phyloP scores from a whole-genome alignment of 768 basidiomycete species.

The Phaeotremella skinneri region DNA sequence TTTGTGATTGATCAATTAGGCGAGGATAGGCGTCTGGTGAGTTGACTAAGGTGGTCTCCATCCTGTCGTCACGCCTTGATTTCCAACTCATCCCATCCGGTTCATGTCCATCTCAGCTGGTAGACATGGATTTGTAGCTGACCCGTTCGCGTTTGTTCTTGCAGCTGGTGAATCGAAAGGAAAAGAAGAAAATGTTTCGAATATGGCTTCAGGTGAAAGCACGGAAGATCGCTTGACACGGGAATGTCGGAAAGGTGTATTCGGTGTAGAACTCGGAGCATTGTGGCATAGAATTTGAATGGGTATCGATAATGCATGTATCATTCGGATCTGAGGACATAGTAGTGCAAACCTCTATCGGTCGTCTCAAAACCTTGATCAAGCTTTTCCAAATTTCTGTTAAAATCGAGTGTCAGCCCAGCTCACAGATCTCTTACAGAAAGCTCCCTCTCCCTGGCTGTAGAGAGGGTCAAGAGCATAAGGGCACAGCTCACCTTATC shows the following conservation, averaged over 20 bases:
- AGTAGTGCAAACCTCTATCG: too few species aligned
- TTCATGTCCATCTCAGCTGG: neutral
- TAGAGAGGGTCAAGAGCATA: too few species aligned
- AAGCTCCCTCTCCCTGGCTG: too few species aligned
- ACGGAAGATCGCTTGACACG: conserved; percentile 29
- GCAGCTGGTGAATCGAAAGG: conserved; percentile 81
- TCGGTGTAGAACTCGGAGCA: too few species aligned
- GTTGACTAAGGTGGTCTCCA: too few species aligned
- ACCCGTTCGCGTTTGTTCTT: neutral
- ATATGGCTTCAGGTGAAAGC: conserved; percentile 53
- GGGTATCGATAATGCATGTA: conserved; percentile 2
- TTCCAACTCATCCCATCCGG: neutral
- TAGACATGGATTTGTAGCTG: neutral
- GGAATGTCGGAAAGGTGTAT: neutral
- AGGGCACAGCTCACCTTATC: conserved; percentile 30
- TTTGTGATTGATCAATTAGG: conserved; percentile 83
- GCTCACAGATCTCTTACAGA: too few species aligned
- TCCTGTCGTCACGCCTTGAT: neutral
- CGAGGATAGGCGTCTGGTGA: conserved; percentile 72
- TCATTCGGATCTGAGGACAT: neutral
- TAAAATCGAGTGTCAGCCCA: neutral
- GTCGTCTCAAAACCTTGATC: neutral
- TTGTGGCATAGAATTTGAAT: too few species aligned
- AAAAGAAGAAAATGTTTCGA: conserved; percentile 94
- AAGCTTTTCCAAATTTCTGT: conserved; percentile 1